Evolutionary conservation across 306 rosid species (phyloP).

Genomic region (Cucumis sativus): Cucumber_9930_V3 NC_026658.2:5345001-5345500

Average conservation of each 20-base stretch:
- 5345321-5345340: not conserved
- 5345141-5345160: not conserved
- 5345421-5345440: not conserved
- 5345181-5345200: not conserved
- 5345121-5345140: not conserved
- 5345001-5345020: constrained; percentile 53
- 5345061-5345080: not conserved
- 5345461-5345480: not conserved
- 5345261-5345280: not conserved
- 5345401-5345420: not conserved
- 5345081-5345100: not conserved
- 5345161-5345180: not conserved
- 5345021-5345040: constrained; percentile 47
- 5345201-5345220: not conserved
- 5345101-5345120: not conserved
- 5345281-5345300: not conserved
- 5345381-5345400: not conserved
- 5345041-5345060: constrained; percentile 8
- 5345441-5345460: not conserved
- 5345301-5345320: no score
- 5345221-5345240: not conserved
- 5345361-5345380: not conserved
- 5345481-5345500: not conserved
- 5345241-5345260: not conserved
- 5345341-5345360: not conserved